Conservation (phyloP, 1,284 basidiomycete genomes). For the Cutaneotrichosporon spelunceum region DNA sequence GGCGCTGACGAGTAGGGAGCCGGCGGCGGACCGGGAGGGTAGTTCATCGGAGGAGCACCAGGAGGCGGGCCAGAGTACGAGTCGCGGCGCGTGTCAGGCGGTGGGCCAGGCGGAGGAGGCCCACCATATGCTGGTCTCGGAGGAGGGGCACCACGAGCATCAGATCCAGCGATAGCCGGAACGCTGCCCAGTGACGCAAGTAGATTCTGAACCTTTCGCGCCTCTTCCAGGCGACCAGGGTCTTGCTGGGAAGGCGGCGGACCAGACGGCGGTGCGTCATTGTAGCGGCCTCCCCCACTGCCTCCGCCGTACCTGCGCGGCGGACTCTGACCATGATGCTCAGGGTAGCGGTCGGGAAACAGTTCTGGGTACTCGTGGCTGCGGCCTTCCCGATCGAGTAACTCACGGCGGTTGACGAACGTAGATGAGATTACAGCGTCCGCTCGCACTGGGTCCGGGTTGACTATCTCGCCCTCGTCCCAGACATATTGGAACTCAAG, state of each 20-base stretch:
- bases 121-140: neutral
- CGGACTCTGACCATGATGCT: neutral
- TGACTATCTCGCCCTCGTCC: constrained; percentile 60
- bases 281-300: constrained; percentile 10
- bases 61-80: constrained; percentile 2
- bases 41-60: neutral
- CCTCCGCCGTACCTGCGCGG: constrained; percentile 4
- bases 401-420: constrained; percentile 15
- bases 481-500: constrained; percentile 87
- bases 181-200: constrained; percentile 30
- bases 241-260: constrained; percentile 15
- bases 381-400: constrained; percentile 8
- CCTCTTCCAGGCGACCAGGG: constrained; percentile 37
- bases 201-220: constrained; percentile 39
- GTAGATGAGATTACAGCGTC: constrained; percentile 9
- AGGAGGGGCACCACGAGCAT: constrained; percentile 1
- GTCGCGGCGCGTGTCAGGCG: constrained; percentile 3
- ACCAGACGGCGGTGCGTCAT: constrained; percentile 14
- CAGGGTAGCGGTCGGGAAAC: neutral
- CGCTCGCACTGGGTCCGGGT: constrained; percentile 28
- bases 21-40: neutral
- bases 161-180: constrained; percentile 3
- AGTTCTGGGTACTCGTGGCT: neutral
- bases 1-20: constrained; percentile 1
- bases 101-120: constrained; percentile 1